Evolutionary conservation across 805 yeast species (phyloP), one percentile per base, ranked within the genome.

Genomic region (Wickerhamiella dianesei): DNA sequence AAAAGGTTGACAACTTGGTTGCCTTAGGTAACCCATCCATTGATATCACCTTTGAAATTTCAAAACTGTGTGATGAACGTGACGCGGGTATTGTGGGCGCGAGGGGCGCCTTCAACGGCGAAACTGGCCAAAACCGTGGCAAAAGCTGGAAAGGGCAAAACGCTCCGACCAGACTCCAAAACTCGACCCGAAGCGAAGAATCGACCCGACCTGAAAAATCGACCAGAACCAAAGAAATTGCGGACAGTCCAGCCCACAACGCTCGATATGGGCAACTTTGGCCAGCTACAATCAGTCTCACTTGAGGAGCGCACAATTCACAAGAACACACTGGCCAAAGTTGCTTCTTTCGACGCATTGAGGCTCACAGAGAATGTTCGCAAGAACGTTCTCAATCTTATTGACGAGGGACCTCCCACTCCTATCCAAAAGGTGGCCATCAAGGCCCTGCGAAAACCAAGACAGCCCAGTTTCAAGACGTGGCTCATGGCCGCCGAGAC

Each of bases 401-500:
- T 12, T 6, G 44, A 47, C 12, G 40, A 44, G 3, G 40, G 50
- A 46, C 51, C 53, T 8, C 82, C 97, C 9, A 77, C 95, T 0
- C 85, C 92, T 1, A 82, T 89, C 40, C 98, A 89, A 64, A 70
- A 76, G 3, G 80, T 88, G 4, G 80, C 92, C 3, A 74, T 84
- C 39, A 71, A 75, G 54, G 71, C 77, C 22, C 72, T 77, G 45
- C 62, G 74, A 3, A 64, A 72, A 39, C 59, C 67, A 19, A 57
- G 62, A 3, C 35, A 53, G 54, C 54, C 58, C 37, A 65, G 70
- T 49, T 56, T 78, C 43, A 77, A 78, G 53, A 73, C 80, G 0
- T 85, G 76, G 67, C 76, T 92, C 2, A 63, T 89, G 46, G 96
- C 97, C 0, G 95, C 96, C 2, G 97, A 92, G 61, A 89, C 98